Conservation (phyloP, 768 basidiomycete species). For the Lactarius indigo region DNA sequence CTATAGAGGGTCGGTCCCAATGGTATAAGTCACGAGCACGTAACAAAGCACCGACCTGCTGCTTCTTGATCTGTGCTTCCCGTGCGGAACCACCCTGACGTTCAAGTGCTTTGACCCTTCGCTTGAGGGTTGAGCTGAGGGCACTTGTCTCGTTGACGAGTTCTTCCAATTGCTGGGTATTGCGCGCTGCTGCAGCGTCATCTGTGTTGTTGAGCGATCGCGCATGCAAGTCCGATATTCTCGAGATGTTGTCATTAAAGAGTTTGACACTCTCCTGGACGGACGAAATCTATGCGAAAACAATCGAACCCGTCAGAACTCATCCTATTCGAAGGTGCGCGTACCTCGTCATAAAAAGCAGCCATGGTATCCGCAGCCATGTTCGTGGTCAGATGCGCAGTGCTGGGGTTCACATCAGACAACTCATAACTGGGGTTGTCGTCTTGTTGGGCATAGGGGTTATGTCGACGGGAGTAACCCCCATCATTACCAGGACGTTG, state of each 20-base stretch:
- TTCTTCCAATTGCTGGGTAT: constrained; percentile 48
- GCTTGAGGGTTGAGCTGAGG: constrained; percentile 54
- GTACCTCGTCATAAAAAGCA: constrained; percentile 71
- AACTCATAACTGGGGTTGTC: constrained; percentile 61
- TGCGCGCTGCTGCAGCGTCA: constrained; percentile 41
- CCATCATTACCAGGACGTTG: constrained; percentile 21
- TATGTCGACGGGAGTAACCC: constrained; percentile 40
- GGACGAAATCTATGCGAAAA: constrained; percentile 39
- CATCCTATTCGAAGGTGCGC: constrained; percentile 23
- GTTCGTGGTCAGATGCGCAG: constrained; percentile 36
- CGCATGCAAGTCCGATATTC: constrained; percentile 47
- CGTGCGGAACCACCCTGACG: constrained; percentile 37
- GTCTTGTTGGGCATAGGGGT: constrained; percentile 69
- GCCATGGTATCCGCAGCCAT: constrained; percentile 53
- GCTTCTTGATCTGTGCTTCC: constrained; percentile 46
- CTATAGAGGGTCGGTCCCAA: constrained; percentile 33
- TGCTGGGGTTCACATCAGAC: constrained; percentile 58
- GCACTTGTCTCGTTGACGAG: constrained; percentile 58
- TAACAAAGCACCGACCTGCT: constrained; percentile 36
- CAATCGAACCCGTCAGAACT: background rate
- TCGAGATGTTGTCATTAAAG: constrained; percentile 45
- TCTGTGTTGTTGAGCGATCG: constrained; percentile 49
- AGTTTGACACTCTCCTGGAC: constrained; percentile 45
- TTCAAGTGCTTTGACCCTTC: constrained; percentile 56
- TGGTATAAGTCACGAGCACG: background rate